Percentiles rank a stretch among this genome's conserved stretches.
Conservation (phyloP, 1,284 basidiomycete species). For the Irpex rosettiformis region DNA sequence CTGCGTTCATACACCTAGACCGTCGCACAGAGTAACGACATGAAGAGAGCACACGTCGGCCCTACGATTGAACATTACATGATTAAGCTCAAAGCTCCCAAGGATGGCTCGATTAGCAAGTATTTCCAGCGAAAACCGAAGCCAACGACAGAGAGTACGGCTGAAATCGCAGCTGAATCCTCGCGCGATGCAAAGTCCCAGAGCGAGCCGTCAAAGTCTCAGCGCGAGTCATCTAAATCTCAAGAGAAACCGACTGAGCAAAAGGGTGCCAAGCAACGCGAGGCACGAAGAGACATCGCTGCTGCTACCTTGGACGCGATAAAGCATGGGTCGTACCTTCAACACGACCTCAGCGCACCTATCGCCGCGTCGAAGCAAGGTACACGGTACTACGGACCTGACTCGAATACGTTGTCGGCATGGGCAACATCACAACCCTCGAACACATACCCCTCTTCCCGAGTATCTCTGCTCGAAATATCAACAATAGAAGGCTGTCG, state of each 20-base stretch:
- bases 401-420: constrained; percentile 30
- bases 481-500: constrained; percentile 52
- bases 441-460: constrained; percentile 15
- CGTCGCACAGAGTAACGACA: neutral
- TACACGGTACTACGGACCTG: constrained; percentile 40
- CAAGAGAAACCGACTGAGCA: no score
- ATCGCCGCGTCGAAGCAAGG: constrained; percentile 32
- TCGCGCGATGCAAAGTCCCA: neutral
- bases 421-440: constrained; percentile 30
- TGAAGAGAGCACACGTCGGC: neutral
- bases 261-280: neutral
- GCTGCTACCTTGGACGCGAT: constrained; percentile 31
- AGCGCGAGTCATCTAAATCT: neutral
- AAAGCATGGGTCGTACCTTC: constrained; percentile 26
- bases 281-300: constrained; percentile 25
- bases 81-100: neutral
- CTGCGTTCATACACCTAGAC: neutral
- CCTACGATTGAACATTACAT: neutral
- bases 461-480: constrained; percentile 44
- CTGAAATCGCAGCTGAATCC: no score
- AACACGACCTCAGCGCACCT: constrained; percentile 31
- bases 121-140: neutral
- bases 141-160: neutral
- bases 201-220: neutral
- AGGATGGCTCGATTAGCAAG: neutral